These are phyloP conservation scores for Ceratocystis harringtonii DNA, from an alignment of 2,329 filamentous ascomycete species.

Conservation along the genomic window DNA sequence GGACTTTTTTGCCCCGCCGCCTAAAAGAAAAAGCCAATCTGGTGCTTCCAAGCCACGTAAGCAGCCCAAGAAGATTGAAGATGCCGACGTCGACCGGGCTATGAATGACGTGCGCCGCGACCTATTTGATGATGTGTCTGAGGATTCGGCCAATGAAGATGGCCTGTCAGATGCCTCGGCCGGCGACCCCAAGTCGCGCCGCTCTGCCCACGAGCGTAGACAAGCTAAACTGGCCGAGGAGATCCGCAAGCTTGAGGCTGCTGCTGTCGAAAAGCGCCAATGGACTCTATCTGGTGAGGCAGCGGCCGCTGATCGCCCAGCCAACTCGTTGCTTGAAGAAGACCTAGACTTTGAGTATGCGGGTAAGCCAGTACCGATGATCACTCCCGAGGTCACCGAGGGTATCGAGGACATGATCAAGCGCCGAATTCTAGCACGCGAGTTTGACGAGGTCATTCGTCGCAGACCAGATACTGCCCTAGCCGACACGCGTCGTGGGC, in stretches of 20 bases:
- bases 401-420: conserved; percentile 91
- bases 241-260: conserved; percentile 80
- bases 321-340: conserved; percentile 87
- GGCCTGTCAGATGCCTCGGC: conserved; percentile 51
- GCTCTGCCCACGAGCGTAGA: conserved; percentile 72
- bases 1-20: conserved; percentile 83
- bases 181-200: conserved; percentile 54
- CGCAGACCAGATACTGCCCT: conserved; percentile 60
- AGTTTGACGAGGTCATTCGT: conserved; percentile 83
- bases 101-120: conserved; percentile 81
- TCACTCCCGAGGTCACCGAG: conserved; percentile 81
- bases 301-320: conserved; percentile 60
- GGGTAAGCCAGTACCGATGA: conserved; percentile 86
- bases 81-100: conserved; percentile 60
- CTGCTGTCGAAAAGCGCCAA: conserved; percentile 74
- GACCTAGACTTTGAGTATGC: conserved; percentile 91
- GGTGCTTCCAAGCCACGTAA: conserved; percentile 30
- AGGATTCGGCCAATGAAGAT: conserved; percentile 50
- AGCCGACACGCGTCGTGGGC: conserved; percentile 49
- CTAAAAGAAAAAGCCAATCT: conserved; percentile 37
- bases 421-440: conserved; percentile 70
- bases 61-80: conserved; percentile 31
- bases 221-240: conserved; percentile 78
- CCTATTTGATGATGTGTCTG: conserved; percentile 67
- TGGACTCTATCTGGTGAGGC: conserved; percentile 89